A percentile compares a stretch with the other conserved stretches of the same genome.
Evolutionary conservation across 768 basidiomycete species (phyloP).

Genomic region (Lactarius sanguifluus): DNA sequence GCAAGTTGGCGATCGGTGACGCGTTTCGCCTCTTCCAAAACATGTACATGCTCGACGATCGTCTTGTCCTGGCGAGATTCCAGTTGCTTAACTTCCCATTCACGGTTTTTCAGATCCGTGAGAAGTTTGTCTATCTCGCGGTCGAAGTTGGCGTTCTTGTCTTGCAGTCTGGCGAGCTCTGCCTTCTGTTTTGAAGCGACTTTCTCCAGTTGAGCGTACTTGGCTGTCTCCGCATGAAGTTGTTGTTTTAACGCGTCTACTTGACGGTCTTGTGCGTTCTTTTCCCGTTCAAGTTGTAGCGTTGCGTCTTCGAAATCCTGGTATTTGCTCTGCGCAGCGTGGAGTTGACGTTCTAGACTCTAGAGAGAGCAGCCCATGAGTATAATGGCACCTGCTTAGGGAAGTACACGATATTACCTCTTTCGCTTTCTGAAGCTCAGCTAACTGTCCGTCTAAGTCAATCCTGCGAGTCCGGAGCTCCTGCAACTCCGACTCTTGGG

Average conservation of each 20-base stretch:
- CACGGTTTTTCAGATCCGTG: conserved; percentile 75
- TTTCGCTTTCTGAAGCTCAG: conserved; percentile 60
- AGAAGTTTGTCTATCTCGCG: conserved; percentile 78
- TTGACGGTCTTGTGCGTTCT: conserved; percentile 70
- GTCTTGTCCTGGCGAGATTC: conserved; percentile 92
- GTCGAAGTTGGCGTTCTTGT: conserved; percentile 69
- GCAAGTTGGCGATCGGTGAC: conserved; percentile 89
- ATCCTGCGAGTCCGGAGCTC: conserved; percentile 65
- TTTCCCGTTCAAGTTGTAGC: conserved; percentile 80
- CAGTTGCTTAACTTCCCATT: conserved; percentile 85
- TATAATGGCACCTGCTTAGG: background rate
- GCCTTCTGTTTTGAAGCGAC: conserved; percentile 57
- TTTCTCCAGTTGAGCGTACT: conserved; percentile 76
- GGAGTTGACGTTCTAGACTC: conserved; percentile 78
- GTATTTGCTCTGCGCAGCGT: conserved; percentile 67
- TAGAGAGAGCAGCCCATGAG: conserved; percentile 36
- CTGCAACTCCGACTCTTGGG: conserved; percentile 71
- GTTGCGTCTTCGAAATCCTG: conserved; percentile 87
- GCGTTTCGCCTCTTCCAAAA: conserved; percentile 92
- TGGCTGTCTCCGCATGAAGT: conserved; percentile 69
- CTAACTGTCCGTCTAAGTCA: conserved; percentile 62
- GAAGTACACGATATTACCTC: conserved; percentile 53
- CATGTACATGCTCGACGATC: conserved; percentile 97
- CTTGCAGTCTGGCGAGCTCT: conserved; percentile 68
- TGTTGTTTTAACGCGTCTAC: conserved; percentile 69